Evolutionary conservation across 1,284 basidiomycete genomes (phyloP).

Genomic region (Ganoderma resinaceum): DNA sequence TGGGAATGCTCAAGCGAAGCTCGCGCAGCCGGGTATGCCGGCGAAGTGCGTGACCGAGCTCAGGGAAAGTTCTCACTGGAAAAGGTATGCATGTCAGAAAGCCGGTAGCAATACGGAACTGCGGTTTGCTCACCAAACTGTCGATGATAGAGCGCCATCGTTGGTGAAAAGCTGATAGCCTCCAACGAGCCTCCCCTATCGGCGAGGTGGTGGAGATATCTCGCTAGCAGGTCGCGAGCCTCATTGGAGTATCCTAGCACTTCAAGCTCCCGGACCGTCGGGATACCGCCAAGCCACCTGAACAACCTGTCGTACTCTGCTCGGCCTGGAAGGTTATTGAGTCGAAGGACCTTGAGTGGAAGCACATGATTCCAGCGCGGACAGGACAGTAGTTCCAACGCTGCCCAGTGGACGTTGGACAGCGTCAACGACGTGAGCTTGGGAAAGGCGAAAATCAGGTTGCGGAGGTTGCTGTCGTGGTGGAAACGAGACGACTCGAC

Average conservation of each 20-base stretch:
- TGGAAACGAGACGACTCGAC: not conserved
- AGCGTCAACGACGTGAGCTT: conserved; percentile 7
- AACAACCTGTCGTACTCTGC: conserved; percentile 6
- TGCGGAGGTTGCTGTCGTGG: not conserved
- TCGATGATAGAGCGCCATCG: not conserved
- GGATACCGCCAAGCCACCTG: not conserved
- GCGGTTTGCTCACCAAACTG: not conserved
- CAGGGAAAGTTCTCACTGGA: not conserved
- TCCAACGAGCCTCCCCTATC: not conserved
- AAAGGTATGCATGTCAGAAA: not conserved
- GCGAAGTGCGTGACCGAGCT: not conserved
- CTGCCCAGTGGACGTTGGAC: conserved; percentile 9
- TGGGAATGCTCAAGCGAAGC: conserved; percentile 6
- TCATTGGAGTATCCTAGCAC: not conserved
- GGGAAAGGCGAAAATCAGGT: conserved; percentile 12
- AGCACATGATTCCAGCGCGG: not conserved
- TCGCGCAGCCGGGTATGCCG: not conserved
- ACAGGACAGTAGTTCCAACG: not conserved
- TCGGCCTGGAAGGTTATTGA: not conserved
- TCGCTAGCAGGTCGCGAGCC: not conserved
- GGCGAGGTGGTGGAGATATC: conserved; percentile 9
- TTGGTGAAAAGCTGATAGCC: conserved; percentile 6
- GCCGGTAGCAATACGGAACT: not conserved
- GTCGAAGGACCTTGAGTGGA: conserved; percentile 9
- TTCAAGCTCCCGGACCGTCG: conserved; percentile 5